Conservation (phyloP, 2,329 filamentous ascomycete genomes). For the Thelonectria rubi region DNA sequence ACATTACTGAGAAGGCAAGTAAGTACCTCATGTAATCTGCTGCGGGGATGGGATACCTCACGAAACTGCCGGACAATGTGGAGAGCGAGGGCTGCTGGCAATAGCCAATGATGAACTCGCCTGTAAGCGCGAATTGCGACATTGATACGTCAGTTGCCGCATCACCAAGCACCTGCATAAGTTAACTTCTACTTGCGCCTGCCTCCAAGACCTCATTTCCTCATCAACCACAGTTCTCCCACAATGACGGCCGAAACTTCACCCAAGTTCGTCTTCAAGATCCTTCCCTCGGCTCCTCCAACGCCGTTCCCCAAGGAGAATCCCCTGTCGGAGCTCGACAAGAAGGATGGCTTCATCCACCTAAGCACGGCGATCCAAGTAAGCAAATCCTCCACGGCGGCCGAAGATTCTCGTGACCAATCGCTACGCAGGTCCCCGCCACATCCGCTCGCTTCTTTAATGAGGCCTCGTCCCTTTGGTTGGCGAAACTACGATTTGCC, state of each 20-base stretch:
- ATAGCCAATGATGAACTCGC: conserved; percentile 16
- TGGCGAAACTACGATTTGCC: conserved; percentile 63
- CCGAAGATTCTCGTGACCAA: conserved; percentile 2
- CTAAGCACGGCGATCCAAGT: conserved; percentile 66
- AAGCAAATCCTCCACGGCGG: conserved; percentile 2
- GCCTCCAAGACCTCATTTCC: not conserved
- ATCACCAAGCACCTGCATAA: conserved; percentile 10
- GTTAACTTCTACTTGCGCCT: not conserved
- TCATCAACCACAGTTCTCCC: not conserved
- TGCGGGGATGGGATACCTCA: not conserved
- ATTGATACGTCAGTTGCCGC: conserved; percentile 15
- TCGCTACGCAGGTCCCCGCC: conserved; percentile 50
- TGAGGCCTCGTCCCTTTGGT: conserved; percentile 52
- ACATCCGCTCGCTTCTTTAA: conserved; percentile 58
- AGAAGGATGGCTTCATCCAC: conserved; percentile 69
- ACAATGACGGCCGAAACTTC: conserved; percentile 46
- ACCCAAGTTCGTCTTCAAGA: conserved; percentile 67
- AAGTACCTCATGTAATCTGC: not conserved
- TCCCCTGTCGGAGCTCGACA: conserved; percentile 67
- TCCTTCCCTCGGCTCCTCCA: conserved; percentile 62
- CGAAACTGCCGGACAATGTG: not conserved
- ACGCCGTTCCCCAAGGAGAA: conserved; percentile 62
- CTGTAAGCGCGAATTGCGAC: conserved; percentile 16
- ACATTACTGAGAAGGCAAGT: no score
- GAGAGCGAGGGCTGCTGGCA: not conserved